These are phyloP conservation scores for Chytridium lagenaria DNA, from an alignment of 371 early-diverging fungal genomes.

Conservation along the genomic window DNA sequence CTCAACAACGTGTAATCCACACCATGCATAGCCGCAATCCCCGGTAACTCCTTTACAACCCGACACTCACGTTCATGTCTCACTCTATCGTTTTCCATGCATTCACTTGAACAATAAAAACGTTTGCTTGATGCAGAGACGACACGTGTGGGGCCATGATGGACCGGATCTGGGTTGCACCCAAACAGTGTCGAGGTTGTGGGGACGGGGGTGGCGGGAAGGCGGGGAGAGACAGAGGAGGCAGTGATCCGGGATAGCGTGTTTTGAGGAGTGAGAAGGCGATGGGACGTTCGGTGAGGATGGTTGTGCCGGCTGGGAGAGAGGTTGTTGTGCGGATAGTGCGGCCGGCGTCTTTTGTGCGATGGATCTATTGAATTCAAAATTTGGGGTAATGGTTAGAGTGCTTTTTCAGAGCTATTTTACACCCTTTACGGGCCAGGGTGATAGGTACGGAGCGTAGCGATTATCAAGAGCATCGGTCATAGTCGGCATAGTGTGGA, in stretches of 20 bases:
- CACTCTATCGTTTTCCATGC: constrained; percentile 22
- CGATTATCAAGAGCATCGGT: too few species aligned
- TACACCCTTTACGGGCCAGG: background rate
- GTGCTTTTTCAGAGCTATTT: background rate
- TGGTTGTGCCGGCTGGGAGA: constrained; percentile 24
- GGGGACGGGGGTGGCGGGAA: background rate
- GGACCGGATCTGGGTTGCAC: background rate
- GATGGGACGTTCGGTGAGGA: constrained; percentile 32
- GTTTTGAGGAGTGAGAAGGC: constrained; percentile 36
- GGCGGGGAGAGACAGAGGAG: constrained; percentile 22
- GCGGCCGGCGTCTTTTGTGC: background rate
- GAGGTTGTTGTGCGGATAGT: background rate
- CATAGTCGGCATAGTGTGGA: too few species aligned
- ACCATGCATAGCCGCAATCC: constrained; percentile 36
- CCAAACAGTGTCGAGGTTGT: constrained; percentile 9
- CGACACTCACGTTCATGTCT: constrained; percentile 35
- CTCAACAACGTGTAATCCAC: constrained; percentile 41
- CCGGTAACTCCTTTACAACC: constrained; percentile 35
- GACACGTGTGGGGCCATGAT: background rate
- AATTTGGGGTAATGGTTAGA: background rate
- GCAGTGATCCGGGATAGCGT: constrained; percentile 26
- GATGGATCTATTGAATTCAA: background rate
- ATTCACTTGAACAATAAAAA: constrained; percentile 38
- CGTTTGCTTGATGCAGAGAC: constrained; percentile 40
- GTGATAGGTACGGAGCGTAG: background rate